Conservation (phyloP, 2,329 filamentous ascomycete genomes). For the Ploettnerulaceae sp. region DNA sequence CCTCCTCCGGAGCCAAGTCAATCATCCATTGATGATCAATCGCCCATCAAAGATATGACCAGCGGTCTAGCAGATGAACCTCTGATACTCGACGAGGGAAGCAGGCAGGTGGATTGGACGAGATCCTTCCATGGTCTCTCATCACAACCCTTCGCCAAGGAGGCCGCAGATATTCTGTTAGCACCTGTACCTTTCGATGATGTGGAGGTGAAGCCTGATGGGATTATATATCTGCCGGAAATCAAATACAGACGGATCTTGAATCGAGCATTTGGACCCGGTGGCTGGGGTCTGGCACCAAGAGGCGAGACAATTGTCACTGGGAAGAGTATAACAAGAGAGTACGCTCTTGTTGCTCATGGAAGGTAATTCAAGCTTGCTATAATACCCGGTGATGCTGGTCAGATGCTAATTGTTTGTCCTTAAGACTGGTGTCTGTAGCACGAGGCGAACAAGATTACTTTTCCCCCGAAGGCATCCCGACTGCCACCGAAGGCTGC, state of each 20-base stretch:
- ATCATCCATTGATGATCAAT: conserved; percentile 49
- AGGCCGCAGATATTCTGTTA: conserved; percentile 56
- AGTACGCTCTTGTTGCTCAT: conserved; percentile 86
- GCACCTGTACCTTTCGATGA: conserved; percentile 64
- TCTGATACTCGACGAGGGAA: conserved; percentile 42
- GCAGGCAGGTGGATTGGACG: conserved; percentile 64
- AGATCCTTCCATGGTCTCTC: conserved; percentile 67
- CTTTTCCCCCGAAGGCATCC: conserved; percentile 83
- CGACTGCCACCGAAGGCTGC: conserved; percentile 91
- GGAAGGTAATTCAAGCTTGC: conserved; percentile 57
- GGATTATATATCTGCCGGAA: conserved; percentile 92
- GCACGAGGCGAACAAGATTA: conserved; percentile 93
- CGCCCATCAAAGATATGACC: conserved; percentile 38
- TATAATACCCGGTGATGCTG: too few relatives aligned
- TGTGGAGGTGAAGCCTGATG: conserved; percentile 96
- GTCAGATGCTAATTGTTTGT: conserved; percentile 11
- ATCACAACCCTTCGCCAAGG: conserved; percentile 56
- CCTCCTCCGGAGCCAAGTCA: conserved; percentile 5
- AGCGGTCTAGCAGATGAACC: conserved; percentile 48
- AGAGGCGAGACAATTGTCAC: conserved; percentile 67
- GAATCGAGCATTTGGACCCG: conserved; percentile 87
- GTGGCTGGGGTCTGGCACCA: conserved; percentile 91
- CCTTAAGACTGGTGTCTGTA: conserved; percentile 74
- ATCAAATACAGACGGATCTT: conserved; percentile 95
- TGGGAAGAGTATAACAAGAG: conserved; percentile 62